phyloP scores from a whole-genome alignment of 2,329 filamentous ascomycete species.

The Monosporascus sp. region DNA sequence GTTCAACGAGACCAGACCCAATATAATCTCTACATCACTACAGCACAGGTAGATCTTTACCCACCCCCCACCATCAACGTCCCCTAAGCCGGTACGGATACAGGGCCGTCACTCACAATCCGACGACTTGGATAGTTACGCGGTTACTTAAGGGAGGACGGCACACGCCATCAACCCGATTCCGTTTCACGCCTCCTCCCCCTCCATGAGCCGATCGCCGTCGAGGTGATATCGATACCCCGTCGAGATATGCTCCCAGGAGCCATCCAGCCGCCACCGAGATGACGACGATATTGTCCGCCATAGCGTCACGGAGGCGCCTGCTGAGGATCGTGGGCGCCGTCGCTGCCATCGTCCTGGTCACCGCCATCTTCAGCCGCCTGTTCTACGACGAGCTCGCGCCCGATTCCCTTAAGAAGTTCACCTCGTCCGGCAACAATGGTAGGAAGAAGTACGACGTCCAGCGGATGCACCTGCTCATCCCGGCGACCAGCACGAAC shows the following conservation, averaged over 20 bases:
- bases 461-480: conserved; percentile 3
- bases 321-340: conserved; percentile 1
- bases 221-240: background rate
- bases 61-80: background rate
- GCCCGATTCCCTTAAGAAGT: background rate
- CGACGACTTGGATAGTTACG: background rate
- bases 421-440: background rate
- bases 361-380: conserved; percentile 1
- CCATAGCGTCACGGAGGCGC: conserved; percentile 1
- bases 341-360: conserved; percentile 1
- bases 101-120: background rate
- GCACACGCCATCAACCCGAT: background rate
- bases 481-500: conserved; percentile 4
- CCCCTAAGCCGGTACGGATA: background rate
- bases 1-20: background rate
- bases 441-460: background rate
- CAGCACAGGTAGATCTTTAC: no score
- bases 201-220: background rate
- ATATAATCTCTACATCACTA: no score
- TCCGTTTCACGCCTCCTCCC: background rate
- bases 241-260: background rate
- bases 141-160: background rate
- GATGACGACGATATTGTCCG: background rate
- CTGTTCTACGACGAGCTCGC: background rate
- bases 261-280: no score